These are phyloP conservation scores for Cladosporium cucumerinum DNA, from an alignment of 2,329 filamentous ascomycete species.

Conservation along the genomic window DNA sequence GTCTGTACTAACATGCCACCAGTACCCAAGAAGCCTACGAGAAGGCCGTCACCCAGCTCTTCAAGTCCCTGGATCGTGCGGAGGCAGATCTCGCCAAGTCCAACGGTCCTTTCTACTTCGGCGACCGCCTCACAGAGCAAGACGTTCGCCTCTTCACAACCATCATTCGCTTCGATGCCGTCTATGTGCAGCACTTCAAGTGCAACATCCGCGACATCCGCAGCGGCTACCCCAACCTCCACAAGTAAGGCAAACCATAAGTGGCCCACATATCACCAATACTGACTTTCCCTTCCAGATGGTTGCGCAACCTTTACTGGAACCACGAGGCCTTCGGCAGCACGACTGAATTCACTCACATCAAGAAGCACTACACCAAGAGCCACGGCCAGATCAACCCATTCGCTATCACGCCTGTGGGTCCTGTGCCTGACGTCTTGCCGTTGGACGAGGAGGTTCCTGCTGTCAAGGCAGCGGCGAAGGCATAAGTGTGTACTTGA, in stretches of 20 bases:
- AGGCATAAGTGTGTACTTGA: background rate
- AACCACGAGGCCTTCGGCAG: constrained; percentile 70
- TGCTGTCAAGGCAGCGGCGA: constrained; percentile 45
- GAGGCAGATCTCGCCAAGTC: constrained; percentile 43
- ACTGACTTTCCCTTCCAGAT: constrained; percentile 41
- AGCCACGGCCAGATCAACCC: constrained; percentile 64
- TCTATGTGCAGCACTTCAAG: constrained; percentile 66
- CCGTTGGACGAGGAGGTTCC: constrained; percentile 72
- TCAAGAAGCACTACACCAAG: constrained; percentile 76
- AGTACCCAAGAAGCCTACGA: constrained; percentile 49
- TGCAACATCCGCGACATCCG: constrained; percentile 82
- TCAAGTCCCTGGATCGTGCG: constrained; percentile 47
- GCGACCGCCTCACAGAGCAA: constrained; percentile 46
- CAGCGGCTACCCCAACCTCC: constrained; percentile 74
- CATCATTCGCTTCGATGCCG: constrained; percentile 60
- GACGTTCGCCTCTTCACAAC: constrained; percentile 55
- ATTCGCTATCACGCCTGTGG: constrained; percentile 74
- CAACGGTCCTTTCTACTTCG: constrained; percentile 47
- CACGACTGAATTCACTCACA: constrained; percentile 91
- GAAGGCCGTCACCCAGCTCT: constrained; percentile 45
- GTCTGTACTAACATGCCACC: background rate
- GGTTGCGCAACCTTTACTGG: constrained; percentile 86
- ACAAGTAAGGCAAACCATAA: constrained; percentile 44
- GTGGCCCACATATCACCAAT: background rate
- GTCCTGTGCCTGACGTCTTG: constrained; percentile 79